A percentile compares a stretch with the other conserved stretches of the same genome.
These are phyloP conservation scores for Daldinia decipiens DNA, from an alignment of 495 filamentous ascomycete genomes.

Conservation along the genomic window DNA sequence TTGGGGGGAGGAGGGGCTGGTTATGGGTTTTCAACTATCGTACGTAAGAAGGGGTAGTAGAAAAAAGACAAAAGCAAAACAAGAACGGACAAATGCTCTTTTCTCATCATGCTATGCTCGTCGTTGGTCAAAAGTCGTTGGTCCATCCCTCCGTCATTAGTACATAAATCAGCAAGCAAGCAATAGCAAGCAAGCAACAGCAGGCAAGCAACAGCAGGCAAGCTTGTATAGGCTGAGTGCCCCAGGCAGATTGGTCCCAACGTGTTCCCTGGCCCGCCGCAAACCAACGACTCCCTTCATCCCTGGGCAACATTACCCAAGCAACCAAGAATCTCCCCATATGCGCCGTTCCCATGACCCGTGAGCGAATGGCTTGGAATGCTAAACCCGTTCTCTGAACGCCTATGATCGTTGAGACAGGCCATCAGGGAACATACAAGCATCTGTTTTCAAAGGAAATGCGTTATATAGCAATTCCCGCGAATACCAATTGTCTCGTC, in stretches of 20 bases:
- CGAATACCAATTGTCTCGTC: slow-evolving; percentile 13
- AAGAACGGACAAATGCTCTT: slow-evolving; percentile 13
- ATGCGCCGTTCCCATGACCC: slow-evolving; percentile 30
- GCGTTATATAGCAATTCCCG: not conserved
- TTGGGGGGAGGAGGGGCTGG: not conserved
- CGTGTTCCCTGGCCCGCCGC: slow-evolving; percentile 1
- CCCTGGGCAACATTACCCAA: slow-evolving; percentile 35
- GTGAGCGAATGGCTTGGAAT: slow-evolving; percentile 42
- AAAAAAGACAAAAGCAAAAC: slow-evolving; percentile 10
- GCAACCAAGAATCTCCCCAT: slow-evolving; percentile 17
- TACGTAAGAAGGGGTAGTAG: slow-evolving; percentile 4
- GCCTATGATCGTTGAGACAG: slow-evolving; percentile 35
- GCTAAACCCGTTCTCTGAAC: slow-evolving; percentile 31
- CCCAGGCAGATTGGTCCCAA: slow-evolving; percentile 1
- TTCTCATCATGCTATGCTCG: slow-evolving; percentile 27
- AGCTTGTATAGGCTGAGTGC: not conserved
- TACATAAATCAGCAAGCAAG: slow-evolving; percentile 4
- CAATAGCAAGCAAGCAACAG: not conserved
- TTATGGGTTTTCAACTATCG: not conserved
- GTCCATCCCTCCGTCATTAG: slow-evolving; percentile 15
- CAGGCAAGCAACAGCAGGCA: slow-evolving; percentile 5
- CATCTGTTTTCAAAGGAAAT: slow-evolving; percentile 5
- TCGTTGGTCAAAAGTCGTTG: slow-evolving; percentile 12
- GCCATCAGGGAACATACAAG: slow-evolving; percentile 1
- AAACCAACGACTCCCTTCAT: slow-evolving; percentile 3